Conservation (phyloP, 768 basidiomycete genomes). For the Epithele typhae region DNA sequence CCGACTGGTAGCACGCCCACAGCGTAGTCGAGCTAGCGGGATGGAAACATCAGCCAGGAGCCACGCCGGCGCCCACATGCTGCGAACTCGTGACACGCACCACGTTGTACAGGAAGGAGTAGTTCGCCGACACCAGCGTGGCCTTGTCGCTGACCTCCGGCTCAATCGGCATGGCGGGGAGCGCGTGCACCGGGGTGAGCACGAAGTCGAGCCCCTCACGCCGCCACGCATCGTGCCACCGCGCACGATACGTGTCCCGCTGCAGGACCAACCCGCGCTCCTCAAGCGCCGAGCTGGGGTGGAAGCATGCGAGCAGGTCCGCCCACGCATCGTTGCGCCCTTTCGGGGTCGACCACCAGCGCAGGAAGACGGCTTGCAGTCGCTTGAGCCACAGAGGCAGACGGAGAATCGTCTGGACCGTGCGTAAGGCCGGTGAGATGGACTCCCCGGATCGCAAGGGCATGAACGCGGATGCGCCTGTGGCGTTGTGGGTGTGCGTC, state of each 20-base stretch:
- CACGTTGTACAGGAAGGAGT: conserved; percentile 40
- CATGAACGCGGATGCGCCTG: conserved; percentile 14
- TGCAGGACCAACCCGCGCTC: conserved; percentile 21
- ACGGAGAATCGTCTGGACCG: conserved; percentile 10
- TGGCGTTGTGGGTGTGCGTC: background rate
- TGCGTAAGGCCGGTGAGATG: conserved; percentile 18
- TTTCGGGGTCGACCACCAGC: conserved; percentile 21
- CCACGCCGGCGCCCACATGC: too few species aligned
- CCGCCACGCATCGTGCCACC: conserved; percentile 22
- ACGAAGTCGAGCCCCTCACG: conserved; percentile 32
- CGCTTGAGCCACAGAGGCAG: conserved; percentile 25
- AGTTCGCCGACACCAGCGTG: conserved; percentile 30
- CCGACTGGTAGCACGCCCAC: conserved; percentile 44
- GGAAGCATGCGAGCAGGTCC: conserved; percentile 17
- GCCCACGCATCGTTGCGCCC: conserved; percentile 27
- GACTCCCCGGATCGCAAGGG: conserved; percentile 17
- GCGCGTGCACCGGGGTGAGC: conserved; percentile 34
- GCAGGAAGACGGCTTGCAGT: conserved; percentile 18
- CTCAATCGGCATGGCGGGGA: conserved; percentile 34
- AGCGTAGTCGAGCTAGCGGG: conserved; percentile 37
- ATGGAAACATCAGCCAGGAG: background rate
- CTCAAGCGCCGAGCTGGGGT: conserved; percentile 17
- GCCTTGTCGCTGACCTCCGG: conserved; percentile 18
- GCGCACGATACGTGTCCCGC: conserved; percentile 23
- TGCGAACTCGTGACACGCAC: conserved; percentile 34